Base-by-base conservation (phyloP, 2,329 filamentous ascomycete genomes). In the Plenodomus lindquistii region DNA sequence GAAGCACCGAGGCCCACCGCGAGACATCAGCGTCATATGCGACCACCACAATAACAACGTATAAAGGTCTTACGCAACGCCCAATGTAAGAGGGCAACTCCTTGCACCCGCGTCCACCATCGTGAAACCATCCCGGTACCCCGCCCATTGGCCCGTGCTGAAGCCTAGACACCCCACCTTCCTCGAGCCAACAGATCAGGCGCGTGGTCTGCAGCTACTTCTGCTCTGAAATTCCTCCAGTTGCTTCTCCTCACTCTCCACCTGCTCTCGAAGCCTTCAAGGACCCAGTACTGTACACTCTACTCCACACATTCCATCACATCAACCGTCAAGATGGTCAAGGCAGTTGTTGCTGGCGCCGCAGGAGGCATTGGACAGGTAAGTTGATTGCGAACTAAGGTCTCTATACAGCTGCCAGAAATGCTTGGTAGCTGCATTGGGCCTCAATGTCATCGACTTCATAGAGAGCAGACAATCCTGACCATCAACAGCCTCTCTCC, bases 341-440 rank as follows among this genome's bases (percentile, higher is more conserved):
- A 74, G 60, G 71, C 70, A 45, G 67, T 72, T 58, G 93, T 99
- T 81, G 91, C 94, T 79, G 94, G 94, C 78, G 94, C 93, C 74
- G 87, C 93, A 76, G 94, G 94, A 79, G 94, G 94, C 81, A 99
- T 99, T 85, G 94, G 93, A 77, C 93, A 97, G 86, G 92, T 95
- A 74, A 67, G 79, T 37, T 21, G 37, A 36, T 21, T 40, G 27
- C 10, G 11, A 13, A 17, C 46, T 27, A 37, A 10, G 37, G 18
- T 41, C 6, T 27, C 3, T 4, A 15, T 42, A 15, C 17, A 19
- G 17, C 16, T 36, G 22, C n/a, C 17, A 41, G 11, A 31, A 13
- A 15, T 13, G 11, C 4, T 29, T 22, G n/a, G 2, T 10, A 8
- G 24, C 17, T 31, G 27, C 27, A 31, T 31, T 15, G 27, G 27